Evolutionary conservation across 2,329 filamentous ascomycete species (phyloP), one percentile per base, ranked within the genome.

Genomic region (Monilinia polystroma): DNA sequence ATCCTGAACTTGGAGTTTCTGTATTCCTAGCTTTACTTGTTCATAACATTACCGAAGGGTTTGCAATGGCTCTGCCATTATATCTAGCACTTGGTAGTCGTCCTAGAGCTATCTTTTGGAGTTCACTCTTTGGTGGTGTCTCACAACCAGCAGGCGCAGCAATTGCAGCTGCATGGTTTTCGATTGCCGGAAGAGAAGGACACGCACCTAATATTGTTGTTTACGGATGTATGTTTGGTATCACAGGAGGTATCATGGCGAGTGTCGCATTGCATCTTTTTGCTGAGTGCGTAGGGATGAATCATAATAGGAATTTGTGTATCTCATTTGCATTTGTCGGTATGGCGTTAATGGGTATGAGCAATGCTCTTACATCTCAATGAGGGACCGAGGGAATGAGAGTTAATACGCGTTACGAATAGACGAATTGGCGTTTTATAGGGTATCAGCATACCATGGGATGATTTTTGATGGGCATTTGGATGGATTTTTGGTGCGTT

Each of bases 11-110:
- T 0, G 95, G 95, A 26, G 87, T 97, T 78, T 90, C 91, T 63
- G 92, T 99, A 65, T 99, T 99, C 80, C 86, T 98, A 78, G 94
- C 95, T 0, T 85, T 99, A 10, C 97, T 97, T 76, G 94, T 99
- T 68, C 95, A 99, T 83, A 99, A 98, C 80, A 96, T 99, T 74
- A 93, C 92, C 38, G 95, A 99, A 80, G 95, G 95, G 1, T 98
- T 98, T 76, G 92, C 93, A 69, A 90, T 99, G 84, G 92, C 93
- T 0, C 81, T 99, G 0, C 95, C 95, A 0, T 83, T 99, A 0
- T 99, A 96, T 78, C 90, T 99, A 74, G 95, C 95, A 1, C 85
- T 97, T 43, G 85, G 89, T 69, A 94, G 88, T 67, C 89, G 93
- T 56, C 81, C 86, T 75, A 90, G 88, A 73, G 94, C 95, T 23